These are phyloP conservation scores for Mucor velutinosus DNA, from an alignment of 371 early-diverging fungal species.

Conservation along the genomic window DNA sequence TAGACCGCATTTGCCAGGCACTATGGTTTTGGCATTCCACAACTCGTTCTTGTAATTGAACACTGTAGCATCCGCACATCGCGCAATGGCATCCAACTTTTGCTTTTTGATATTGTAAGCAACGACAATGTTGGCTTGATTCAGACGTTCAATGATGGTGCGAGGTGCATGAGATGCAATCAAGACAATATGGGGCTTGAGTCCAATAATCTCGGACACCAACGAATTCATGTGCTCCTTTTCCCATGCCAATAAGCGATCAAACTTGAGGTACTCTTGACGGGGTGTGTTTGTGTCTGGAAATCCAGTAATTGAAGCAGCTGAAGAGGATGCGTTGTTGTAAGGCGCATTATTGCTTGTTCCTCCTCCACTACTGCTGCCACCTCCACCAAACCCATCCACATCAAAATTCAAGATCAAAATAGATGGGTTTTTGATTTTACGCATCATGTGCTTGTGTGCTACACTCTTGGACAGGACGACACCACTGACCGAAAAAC, in stretches of 20 bases:
- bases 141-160: conserved; percentile 79
- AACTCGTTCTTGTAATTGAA: conserved; percentile 81
- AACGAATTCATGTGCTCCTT: conserved; percentile 76
- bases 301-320: background rate
- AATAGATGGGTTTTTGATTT: conserved; percentile 71
- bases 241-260: conserved; percentile 81
- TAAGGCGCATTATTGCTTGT: background rate
- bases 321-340: background rate
- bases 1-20: conserved; percentile 74
- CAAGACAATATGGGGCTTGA: conserved; percentile 80
- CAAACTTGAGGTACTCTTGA: conserved; percentile 48
- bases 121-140: conserved; percentile 76
- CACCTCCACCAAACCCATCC: conserved; percentile 68
- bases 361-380: background rate
- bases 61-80: conserved; percentile 83
- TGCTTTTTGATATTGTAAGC: conserved; percentile 82
- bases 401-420: conserved; percentile 85
- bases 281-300: background rate
- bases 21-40: conserved; percentile 57
- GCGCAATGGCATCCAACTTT: conserved; percentile 78
- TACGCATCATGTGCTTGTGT: conserved; percentile 84
- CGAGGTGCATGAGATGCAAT: conserved; percentile 79
- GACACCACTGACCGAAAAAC: conserved; percentile 79
- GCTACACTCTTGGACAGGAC: conserved; percentile 88
- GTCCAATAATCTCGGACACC: conserved; percentile 71